Conservation (phyloP, 352 stramenopile genomes). For the Phytopythium oedochilum region DNA sequence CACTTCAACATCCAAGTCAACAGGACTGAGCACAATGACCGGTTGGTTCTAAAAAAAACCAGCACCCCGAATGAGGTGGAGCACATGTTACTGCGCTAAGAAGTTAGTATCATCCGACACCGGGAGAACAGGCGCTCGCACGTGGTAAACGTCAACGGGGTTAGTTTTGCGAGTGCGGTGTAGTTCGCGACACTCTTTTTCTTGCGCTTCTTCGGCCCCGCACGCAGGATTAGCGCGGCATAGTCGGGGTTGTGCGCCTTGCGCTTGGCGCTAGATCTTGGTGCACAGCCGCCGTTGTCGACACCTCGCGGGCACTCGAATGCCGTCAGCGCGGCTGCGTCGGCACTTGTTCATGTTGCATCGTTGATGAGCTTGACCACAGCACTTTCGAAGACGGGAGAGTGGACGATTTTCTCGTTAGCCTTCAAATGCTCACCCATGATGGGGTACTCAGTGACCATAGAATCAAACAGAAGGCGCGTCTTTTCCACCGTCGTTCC, state of each 20-base stretch:
- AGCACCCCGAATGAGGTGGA: too few species aligned
- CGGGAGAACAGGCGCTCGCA: slow-evolving; percentile 4
- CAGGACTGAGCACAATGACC: too few species aligned
- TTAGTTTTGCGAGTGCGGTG: background rate
- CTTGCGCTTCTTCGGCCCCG: background rate
- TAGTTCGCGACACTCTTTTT: background rate
- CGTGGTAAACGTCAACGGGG: slow-evolving; percentile 1
- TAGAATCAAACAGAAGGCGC: background rate
- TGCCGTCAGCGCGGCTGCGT: background rate
- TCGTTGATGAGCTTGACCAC: background rate
- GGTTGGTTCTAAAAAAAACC: too few species aligned
- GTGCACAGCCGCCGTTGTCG: background rate
- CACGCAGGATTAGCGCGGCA: background rate
- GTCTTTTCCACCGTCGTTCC: background rate
- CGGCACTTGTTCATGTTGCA: background rate
- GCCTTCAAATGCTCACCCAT: background rate
- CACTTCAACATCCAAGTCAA: too few species aligned
- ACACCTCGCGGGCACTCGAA: background rate
- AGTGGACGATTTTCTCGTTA: background rate
- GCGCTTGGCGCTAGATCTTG: background rate
- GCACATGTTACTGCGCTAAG: too few species aligned
- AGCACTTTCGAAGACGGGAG: background rate
- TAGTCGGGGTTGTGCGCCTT: slow-evolving; percentile 1
- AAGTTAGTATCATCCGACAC: too few species aligned
- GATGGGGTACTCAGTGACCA: background rate